Percentiles rank a stretch among this genome's conserved stretches.
These are phyloP conservation scores for Diospyros kaki DNA, from an alignment of 148 eudicot genomes.

Conservation along the genomic window DNA sequence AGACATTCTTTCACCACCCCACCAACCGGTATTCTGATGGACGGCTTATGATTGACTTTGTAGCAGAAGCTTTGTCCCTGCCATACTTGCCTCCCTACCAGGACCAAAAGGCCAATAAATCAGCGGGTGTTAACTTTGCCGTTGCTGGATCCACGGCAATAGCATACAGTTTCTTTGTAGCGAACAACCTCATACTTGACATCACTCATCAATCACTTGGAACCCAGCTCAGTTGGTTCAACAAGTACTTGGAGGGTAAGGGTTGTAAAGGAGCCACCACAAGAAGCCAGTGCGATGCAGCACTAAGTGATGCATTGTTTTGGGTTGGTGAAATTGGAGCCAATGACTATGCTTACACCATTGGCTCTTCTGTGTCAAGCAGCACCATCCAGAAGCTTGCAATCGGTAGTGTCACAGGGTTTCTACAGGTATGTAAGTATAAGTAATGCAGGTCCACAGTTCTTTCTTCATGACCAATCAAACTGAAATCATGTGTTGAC, in stretches of 20 bases:
- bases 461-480: too few species aligned
- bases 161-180: constrained; percentile 48
- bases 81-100: constrained; percentile 67
- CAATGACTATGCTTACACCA: constrained; percentile 41
- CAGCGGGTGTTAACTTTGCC: constrained; percentile 62
- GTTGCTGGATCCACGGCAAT: constrained; percentile 80
- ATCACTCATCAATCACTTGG: constrained; percentile 31
- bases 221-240: constrained; percentile 37
- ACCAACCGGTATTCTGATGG: constrained; percentile 96
- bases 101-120: constrained; percentile 13
- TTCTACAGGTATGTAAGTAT: constrained; percentile 37
- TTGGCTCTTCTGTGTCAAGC: constrained; percentile 21
- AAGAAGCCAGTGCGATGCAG: constrained; percentile 21
- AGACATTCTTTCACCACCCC: constrained; percentile 86
- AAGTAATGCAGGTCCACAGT: too few species aligned
- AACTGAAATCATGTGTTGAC: constrained; percentile 5
- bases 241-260: constrained; percentile 22
- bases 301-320: constrained; percentile 35
- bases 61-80: constrained; percentile 45
- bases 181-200: constrained; percentile 40
- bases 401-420: constrained; percentile 15
- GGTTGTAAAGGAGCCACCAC: constrained; percentile 20
- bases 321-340: constrained; percentile 64
- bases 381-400: constrained; percentile 27
- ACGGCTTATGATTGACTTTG: constrained; percentile 79